Percentiles rank a stretch among this genome's conserved stretches.
phyloP scores from a whole-genome alignment of 2,329 filamentous ascomycete genomes.

The Penicillium sp. region DNA sequence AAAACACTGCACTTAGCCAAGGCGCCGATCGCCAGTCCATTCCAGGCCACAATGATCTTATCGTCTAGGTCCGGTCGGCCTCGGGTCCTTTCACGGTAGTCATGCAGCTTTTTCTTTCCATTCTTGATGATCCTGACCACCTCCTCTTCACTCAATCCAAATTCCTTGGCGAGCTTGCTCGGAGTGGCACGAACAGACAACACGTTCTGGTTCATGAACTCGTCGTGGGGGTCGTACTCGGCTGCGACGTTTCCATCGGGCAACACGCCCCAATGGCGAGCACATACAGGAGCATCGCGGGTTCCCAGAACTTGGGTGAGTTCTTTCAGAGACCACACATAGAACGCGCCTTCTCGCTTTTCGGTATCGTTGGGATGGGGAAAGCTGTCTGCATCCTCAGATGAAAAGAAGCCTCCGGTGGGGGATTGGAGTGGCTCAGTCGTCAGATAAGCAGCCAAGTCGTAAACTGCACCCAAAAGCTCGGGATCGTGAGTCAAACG shows the following conservation, averaged over 20 bases:
- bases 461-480: conserved; percentile 73
- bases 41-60: conserved; percentile 84
- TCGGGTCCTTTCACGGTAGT: conserved; percentile 70
- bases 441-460: conserved; percentile 83
- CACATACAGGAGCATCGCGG: conserved; percentile 69
- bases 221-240: conserved; percentile 83
- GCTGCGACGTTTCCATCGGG: conserved; percentile 82
- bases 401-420: conserved; percentile 76
- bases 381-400: conserved; percentile 85
- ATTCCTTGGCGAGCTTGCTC: conserved; percentile 68
- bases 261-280: conserved; percentile 79
- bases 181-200: conserved; percentile 68
- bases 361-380: conserved; percentile 72
- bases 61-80: conserved; percentile 77
- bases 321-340: conserved; percentile 88
- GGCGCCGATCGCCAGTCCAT: conserved; percentile 80
- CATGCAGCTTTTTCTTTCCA: conserved; percentile 66
- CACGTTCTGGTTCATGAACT: conserved; percentile 93
- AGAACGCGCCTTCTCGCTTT: conserved; percentile 88
- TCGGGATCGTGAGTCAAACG: conserved; percentile 65
- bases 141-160: conserved; percentile 68
- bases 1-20: conserved; percentile 73
- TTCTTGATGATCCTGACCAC: conserved; percentile 65
- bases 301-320: conserved; percentile 72
- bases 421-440: conserved; percentile 64